A percentile compares a stretch with the other conserved stretches of the same genome.
These are phyloP conservation scores for Mesembryanthemum crystallinum DNA, from an alignment of 148 eudicot genomes.

Conservation along the genomic window DNA sequence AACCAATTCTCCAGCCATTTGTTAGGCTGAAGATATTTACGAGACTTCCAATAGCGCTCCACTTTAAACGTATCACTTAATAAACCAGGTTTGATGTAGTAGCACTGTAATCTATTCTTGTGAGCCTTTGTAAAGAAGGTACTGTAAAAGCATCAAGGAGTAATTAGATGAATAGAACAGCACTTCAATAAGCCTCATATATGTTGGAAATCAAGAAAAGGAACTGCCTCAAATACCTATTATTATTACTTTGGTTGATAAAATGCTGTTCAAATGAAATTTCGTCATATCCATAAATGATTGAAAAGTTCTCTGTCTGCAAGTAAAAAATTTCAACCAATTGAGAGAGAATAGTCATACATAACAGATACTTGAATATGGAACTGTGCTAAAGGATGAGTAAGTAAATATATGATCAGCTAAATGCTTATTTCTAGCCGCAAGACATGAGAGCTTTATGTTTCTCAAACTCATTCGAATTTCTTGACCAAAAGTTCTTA, in stretches of 20 bases:
- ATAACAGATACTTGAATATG: not conserved
- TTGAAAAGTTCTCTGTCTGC: conserved; percentile 67
- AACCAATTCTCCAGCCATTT: conserved; percentile 67
- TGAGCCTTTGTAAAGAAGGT: conserved; percentile 68
- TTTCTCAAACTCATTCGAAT: not conserved
- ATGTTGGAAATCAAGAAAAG: conserved; percentile 5
- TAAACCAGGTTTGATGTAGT: conserved; percentile 62
- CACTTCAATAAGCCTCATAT: not conserved
- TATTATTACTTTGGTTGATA: conserved; percentile 37
- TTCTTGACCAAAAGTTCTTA: not conserved
- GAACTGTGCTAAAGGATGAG: not conserved
- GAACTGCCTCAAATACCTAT: conserved; percentile 42
- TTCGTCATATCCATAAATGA: conserved; percentile 69
- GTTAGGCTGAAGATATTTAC: conserved; percentile 62
- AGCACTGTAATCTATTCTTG: conserved; percentile 74
- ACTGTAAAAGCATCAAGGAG: conserved; percentile 37
- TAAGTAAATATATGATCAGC: not conserved
- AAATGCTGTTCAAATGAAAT: conserved; percentile 57
- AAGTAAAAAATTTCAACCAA: conserved; percentile 6
- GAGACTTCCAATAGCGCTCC: conserved; percentile 64
- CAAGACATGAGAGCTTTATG: not conserved
- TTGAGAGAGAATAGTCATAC: not conserved
- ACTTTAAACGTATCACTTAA: conserved; percentile 44
- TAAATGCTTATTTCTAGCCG: not conserved
- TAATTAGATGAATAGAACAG: not conserved